Conservation (phyloP, 164 flowering plant species). For the Houttuynia cordata region DNA sequence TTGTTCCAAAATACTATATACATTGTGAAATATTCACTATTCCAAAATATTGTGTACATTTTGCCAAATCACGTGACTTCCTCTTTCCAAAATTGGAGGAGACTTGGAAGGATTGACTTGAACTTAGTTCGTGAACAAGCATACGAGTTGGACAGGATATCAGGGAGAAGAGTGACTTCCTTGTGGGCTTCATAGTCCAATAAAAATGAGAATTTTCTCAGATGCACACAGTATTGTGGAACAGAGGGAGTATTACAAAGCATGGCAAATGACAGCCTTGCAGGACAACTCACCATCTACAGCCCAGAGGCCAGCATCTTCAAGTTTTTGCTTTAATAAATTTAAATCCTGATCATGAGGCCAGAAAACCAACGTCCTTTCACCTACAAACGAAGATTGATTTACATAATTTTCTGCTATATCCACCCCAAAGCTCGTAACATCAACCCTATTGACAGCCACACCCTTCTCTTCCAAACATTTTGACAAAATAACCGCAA, state of each 20-base stretch:
- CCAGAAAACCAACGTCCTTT: slow-evolving; percentile 46
- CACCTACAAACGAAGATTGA: slow-evolving; percentile 16
- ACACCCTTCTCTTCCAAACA: slow-evolving; percentile 30
- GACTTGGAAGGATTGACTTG: no score
- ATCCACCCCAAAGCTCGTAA: slow-evolving; percentile 18
- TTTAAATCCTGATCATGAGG: slow-evolving; percentile 22
- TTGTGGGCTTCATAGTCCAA: no score
- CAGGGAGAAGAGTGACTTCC: no score
- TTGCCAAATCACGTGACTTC: no score
- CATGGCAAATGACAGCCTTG: slow-evolving; percentile 66
- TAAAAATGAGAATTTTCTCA: no score
- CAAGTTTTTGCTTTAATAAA: slow-evolving; percentile 27
- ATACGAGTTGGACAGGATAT: no score
- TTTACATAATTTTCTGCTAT: slow-evolving; percentile 13
- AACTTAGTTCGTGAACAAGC: no score
- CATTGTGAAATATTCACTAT: no score
- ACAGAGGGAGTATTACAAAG: no score
- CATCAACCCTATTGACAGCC: slow-evolving; percentile 31
- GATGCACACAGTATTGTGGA: slow-evolving; percentile 16
- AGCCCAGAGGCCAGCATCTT: slow-evolving; percentile 46
- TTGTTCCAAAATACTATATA: no score
- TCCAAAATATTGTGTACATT: no score
- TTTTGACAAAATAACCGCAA: slow-evolving; percentile 21
- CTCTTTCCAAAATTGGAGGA: no score
- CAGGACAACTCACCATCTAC: slow-evolving; percentile 64